Percentiles rank a stretch among this genome's conserved stretches.
Conservation (phyloP, 2,329 filamentous ascomycete genomes). For the Aspergillus sp. region DNA sequence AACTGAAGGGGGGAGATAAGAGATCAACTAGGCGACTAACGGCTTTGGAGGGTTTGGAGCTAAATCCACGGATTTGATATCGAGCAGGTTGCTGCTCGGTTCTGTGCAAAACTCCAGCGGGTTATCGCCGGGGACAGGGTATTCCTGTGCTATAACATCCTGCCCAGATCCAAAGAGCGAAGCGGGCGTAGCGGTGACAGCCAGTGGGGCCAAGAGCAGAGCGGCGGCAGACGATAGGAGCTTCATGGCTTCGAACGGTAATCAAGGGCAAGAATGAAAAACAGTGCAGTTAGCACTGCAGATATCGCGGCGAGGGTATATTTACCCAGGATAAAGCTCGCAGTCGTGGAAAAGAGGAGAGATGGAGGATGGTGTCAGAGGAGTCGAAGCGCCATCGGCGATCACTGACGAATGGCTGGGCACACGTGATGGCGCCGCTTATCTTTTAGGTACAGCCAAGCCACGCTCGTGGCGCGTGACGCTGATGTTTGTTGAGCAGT, state of each 20-base stretch:
- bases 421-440: conserved; percentile 6
- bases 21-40: conserved; percentile 56
- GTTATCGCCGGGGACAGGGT: conserved; percentile 78
- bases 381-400: background rate
- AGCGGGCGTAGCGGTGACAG: conserved; percentile 38
- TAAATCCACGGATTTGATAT: conserved; percentile 77
- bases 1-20: background rate
- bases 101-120: conserved; percentile 77
- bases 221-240: conserved; percentile 34
- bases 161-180: conserved; percentile 52
- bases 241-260: conserved; percentile 38
- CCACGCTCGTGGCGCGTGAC: background rate
- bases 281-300: background rate
- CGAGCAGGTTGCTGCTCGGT: conserved; percentile 68
- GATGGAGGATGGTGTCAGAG: conserved; percentile 7
- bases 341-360: background rate
- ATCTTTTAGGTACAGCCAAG: background rate
- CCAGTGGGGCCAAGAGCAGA: conserved; percentile 46
- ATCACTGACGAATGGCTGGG: conserved; percentile 5
- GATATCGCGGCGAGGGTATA: background rate
- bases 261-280: background rate
- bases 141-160: conserved; percentile 51
- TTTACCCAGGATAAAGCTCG: background rate
- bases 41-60: conserved; percentile 80
- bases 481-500: background rate